phyloP scores from a whole-genome alignment of 371 early-diverging fungal species.

The Nematocida ausubeli region DNA sequence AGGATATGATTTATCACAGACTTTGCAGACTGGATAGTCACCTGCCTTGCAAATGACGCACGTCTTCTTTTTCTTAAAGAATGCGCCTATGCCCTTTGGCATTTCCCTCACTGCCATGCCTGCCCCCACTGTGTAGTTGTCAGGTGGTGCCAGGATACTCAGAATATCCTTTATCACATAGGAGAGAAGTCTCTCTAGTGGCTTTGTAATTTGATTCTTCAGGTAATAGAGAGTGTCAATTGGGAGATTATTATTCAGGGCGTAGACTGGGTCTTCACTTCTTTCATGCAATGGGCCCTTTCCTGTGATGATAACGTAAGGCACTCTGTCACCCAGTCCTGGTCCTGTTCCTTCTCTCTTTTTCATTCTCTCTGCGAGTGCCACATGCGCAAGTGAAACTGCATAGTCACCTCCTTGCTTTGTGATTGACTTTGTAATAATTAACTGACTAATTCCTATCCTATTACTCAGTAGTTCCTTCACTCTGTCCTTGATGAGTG shows the following conservation, averaged over 20 bases:
- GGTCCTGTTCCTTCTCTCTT: constrained; percentile 85
- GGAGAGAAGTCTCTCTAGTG: constrained; percentile 90
- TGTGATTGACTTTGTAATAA: constrained; percentile 90
- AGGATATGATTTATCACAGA: constrained; percentile 70
- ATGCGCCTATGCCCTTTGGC: constrained; percentile 73
- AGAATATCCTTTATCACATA: constrained; percentile 88
- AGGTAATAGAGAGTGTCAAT: constrained; percentile 97
- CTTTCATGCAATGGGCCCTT: constrained; percentile 85
- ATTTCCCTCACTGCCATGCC: constrained; percentile 73
- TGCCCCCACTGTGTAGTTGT: constrained; percentile 77
- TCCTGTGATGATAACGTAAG: constrained; percentile 90
- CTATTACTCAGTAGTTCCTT: constrained; percentile 85
- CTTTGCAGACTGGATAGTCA: constrained; percentile 73
- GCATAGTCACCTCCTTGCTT: constrained; percentile 84
- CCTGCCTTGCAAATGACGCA: constrained; percentile 90
- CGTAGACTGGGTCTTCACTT: constrained; percentile 96
- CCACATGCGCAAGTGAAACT: constrained; percentile 90
- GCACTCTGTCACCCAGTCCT: constrained; percentile 93
- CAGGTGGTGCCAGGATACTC: constrained; percentile 75
- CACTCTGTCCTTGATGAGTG: constrained; percentile 81
- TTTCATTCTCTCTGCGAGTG: constrained; percentile 88
- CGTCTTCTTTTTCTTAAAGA: constrained; percentile 78
- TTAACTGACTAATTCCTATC: constrained; percentile 88
- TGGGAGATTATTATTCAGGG: constrained; percentile 91
- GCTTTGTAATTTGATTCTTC: constrained; percentile 93